A percentile compares a stretch with the other conserved stretches of the same genome.
phyloP scores from a whole-genome alignment of 371 early-diverging fungal genomes.

The Chytridium lagenaria region DNA sequence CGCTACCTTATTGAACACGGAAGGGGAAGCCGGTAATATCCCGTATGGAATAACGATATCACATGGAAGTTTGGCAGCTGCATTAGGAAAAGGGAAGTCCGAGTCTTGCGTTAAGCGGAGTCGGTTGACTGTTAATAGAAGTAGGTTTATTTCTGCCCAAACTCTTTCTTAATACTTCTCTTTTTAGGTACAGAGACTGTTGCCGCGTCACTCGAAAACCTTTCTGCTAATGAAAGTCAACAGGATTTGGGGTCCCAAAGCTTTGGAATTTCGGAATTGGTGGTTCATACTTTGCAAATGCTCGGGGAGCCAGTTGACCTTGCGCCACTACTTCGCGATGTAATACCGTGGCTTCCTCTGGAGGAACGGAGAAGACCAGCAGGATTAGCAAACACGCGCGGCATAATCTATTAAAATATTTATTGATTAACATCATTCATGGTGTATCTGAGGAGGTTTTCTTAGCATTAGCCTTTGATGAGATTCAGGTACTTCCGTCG shows the following conservation, averaged over 20 bases:
- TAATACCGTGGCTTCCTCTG: constrained; percentile 11
- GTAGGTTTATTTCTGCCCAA: neutral
- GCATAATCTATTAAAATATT: neutral
- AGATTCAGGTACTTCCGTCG: neutral
- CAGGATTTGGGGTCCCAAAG: neutral
- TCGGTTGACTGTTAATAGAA: neutral
- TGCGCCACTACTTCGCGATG: constrained; percentile 8
- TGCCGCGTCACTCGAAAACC: neutral
- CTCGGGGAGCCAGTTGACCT: neutral
- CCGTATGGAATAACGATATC: neutral
- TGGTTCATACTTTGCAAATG: neutral
- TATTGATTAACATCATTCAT: neutral
- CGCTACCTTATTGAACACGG: neutral
- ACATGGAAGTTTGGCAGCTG: constrained; percentile 2
- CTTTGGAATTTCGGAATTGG: neutral
- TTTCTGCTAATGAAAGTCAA: neutral
- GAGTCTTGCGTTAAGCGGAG: constrained; percentile 1
- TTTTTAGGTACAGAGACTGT: neutral
- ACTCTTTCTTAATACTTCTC: neutral
- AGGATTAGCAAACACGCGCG: constrained; percentile 7
- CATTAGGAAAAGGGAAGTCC: neutral
- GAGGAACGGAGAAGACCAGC: constrained; percentile 2
- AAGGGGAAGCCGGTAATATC: neutral
- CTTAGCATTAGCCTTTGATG: constrained; percentile 8
- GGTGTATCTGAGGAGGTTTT: constrained; percentile 8